Evolutionary conservation across 169 alveolate species (phyloP).

Genomic region (Eimeria praecox): DNA sequence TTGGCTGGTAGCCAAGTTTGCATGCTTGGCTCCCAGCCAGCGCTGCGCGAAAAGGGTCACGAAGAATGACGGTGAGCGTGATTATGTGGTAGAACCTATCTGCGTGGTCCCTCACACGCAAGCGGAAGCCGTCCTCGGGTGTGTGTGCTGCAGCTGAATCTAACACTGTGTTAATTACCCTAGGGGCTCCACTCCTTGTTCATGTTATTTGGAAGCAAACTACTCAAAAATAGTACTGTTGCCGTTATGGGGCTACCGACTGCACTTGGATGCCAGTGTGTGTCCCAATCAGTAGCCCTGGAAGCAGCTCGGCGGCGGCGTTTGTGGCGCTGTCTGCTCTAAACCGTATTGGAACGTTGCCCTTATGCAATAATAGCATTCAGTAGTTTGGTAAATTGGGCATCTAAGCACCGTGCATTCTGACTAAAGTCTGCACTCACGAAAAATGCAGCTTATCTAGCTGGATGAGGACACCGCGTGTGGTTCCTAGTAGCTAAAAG

Average conservation of each 20-base stretch:
- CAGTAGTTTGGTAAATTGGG: not conserved
- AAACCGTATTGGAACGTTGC: not conserved
- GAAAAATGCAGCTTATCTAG: not conserved
- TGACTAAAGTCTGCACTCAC: not conserved
- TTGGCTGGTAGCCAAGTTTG: not conserved
- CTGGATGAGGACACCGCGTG: slow-evolving; percentile 17
- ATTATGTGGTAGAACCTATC: not conserved
- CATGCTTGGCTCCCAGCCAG: too few species aligned
- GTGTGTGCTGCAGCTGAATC: not conserved
- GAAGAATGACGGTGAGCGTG: not conserved
- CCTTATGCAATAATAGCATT: not conserved
- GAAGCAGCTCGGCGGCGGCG: not conserved
- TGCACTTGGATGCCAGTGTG: too few species aligned
- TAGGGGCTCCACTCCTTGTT: too few species aligned
- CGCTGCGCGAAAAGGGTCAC: too few species aligned
- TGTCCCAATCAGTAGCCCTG: not conserved
- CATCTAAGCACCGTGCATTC: not conserved
- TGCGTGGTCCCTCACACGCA: not conserved
- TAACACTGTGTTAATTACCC: too few species aligned
- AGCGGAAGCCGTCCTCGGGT: not conserved
- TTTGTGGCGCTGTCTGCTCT: not conserved
- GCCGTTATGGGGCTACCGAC: not conserved
- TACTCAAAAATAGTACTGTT: not conserved
- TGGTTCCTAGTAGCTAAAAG: not conserved
- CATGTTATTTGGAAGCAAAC: not conserved